These are phyloP conservation scores for Stachybotrys chartarum DNA, from an alignment of 2,329 filamentous ascomycete genomes.

Conservation along the genomic window DNA sequence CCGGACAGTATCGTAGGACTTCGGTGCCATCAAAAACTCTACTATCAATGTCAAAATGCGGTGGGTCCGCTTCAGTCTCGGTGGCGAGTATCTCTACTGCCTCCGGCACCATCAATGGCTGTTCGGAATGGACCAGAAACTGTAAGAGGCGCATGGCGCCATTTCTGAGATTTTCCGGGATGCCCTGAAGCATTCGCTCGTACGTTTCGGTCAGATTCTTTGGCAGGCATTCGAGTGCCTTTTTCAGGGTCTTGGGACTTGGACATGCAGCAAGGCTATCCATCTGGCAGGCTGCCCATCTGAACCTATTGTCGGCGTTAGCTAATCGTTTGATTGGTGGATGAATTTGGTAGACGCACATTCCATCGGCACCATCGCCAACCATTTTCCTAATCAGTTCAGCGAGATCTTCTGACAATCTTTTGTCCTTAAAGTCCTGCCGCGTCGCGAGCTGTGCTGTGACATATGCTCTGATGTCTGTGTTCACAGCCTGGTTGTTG, in stretches of 20 bases:
- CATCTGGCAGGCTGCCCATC: conserved; percentile 19
- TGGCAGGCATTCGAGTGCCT: conserved; percentile 4
- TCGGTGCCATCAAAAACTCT: conserved; percentile 1
- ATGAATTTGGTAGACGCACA: conserved; percentile 12
- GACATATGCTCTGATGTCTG: conserved; percentile 10
- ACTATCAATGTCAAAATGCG: conserved; percentile 5
- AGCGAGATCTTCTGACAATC: conserved; percentile 5
- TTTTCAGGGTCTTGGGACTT: conserved; percentile 3
- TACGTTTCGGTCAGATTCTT: conserved; percentile 14
- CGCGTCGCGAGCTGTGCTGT: conserved; percentile 6
- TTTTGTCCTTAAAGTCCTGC: conserved; percentile 9
- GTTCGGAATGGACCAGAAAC: conserved; percentile 11
- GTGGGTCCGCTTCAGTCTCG: conserved; percentile 4
- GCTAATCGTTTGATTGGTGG: neutral
- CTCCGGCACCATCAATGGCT: conserved; percentile 9
- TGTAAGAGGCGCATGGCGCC: conserved; percentile 12
- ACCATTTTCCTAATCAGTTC: conserved; percentile 5
- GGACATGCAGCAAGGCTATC: conserved; percentile 13
- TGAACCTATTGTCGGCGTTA: neutral
- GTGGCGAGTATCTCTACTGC: conserved; percentile 14
- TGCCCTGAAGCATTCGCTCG: conserved; percentile 9
- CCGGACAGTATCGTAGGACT: conserved; percentile 8
- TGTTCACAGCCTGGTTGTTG: conserved; percentile 9
- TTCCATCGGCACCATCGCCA: conserved; percentile 16
- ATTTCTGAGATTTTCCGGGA: conserved; percentile 5